Percentiles rank a stretch among this genome's conserved stretches.
Conservation (phyloP, 2,329 filamentous ascomycete species). For the Davidsoniella australis region DNA sequence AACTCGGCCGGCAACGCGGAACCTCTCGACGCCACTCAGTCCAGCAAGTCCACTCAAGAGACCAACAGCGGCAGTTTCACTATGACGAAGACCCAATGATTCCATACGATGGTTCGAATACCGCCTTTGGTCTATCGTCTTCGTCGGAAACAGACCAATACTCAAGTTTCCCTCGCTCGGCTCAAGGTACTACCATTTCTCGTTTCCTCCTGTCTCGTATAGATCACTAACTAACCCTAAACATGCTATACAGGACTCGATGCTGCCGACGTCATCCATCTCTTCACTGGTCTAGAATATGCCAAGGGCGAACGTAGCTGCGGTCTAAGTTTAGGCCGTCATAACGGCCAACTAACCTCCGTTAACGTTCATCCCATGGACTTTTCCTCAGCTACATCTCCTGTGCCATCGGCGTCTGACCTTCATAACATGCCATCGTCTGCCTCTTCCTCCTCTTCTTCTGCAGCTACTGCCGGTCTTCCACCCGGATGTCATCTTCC, state of each 20-base stretch:
- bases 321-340: constrained; percentile 51
- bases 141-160: not conserved
- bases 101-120: not conserved
- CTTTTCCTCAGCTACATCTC: not conserved
- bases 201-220: not conserved
- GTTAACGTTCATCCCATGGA: not conserved
- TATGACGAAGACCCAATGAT: too few relatives aligned
- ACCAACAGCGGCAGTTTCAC: constrained; percentile 23
- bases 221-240: not conserved
- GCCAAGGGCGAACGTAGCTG: constrained; percentile 75
- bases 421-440: not conserved
- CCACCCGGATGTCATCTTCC: too few relatives aligned
- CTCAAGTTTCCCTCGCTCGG: not conserved
- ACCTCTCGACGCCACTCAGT: too few relatives aligned
- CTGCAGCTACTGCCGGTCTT: too few relatives aligned
- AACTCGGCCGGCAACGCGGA: too few relatives aligned
- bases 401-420: not conserved
- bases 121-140: not conserved
- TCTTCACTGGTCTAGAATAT: constrained; percentile 78
- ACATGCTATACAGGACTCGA: not conserved
- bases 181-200: not conserved
- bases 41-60: too few relatives aligned
- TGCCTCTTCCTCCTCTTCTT: too few relatives aligned
- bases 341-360: not conserved
- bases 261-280: constrained; percentile 62